Evolutionary conservation across 352 stramenopile genomes (phyloP), one percentile per base, ranked within the genome.

Genomic region (Phytopythium sindhum): DNA sequence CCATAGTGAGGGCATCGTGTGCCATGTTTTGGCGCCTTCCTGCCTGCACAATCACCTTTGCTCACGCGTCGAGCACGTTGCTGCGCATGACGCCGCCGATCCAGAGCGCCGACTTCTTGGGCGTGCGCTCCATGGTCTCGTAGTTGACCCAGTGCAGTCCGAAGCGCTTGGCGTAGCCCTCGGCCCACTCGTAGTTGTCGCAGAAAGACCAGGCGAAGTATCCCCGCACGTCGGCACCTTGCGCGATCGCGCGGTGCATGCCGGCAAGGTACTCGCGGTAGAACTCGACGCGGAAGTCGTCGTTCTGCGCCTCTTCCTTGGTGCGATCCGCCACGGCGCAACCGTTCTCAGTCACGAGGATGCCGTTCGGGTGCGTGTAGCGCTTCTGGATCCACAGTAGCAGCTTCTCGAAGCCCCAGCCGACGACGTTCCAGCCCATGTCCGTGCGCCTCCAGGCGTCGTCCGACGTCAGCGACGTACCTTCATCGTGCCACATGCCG

Each of bases 341-440:
- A 35, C 95, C 95, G 72, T 98, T 98, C 69, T 98, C 95, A 3
- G 95, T 98, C 10, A 98, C 86, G 47, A 87, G 73, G 50, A 98
- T 96, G 35, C 81, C 71, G 33, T 80, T 79, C 26, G 73, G 63
- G 8, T 81, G 70, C 17, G 74, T 62, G 72, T 98, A 98, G 44
- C 90, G 80, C 28, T 93, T 70, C 51, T 91, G 67, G 62, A 98
- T 93, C 87, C 90, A 98, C 11, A 91, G 44, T 19, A 98, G 65
- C 21, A 98, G 67, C 62, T 97, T 93, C 60, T 89, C 78, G 54
- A 96, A 90, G 48, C 93, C 93, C 73, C 88, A 88, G 24, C 74
- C 67, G 6, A 97, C 72, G 24, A 69, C 65, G 31, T 86, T 86
- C 86, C 87, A 96, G 54, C 77, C 84, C 88, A 96, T 96, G 58